phyloP scores from a whole-genome alignment of 1,284 basidiomycete genomes.

The Ustanciosporium gigantosporum region DNA sequence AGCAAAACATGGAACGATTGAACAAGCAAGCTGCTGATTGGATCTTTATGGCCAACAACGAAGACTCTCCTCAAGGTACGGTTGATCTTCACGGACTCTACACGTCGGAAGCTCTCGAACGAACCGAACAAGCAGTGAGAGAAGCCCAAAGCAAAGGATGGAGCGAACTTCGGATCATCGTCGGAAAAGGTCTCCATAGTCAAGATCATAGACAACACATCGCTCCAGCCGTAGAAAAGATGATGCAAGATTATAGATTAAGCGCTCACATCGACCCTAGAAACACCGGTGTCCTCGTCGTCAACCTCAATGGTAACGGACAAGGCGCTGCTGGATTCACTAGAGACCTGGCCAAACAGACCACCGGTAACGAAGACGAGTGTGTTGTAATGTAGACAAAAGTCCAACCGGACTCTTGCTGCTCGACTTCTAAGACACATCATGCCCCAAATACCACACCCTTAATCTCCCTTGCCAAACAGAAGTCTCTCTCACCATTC shows the following conservation, averaged over 20 bases:
- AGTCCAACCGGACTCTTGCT: no score
- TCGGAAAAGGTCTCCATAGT: constrained; percentile 84
- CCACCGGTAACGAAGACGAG: constrained; percentile 51
- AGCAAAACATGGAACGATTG: constrained; percentile 76
- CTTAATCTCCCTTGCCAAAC: no score
- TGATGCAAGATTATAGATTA: constrained; percentile 81
- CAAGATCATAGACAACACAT: constrained; percentile 79
- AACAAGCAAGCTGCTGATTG: constrained; percentile 84
- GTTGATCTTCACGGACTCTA: constrained; percentile 82
- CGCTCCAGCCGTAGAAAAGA: constrained; percentile 86
- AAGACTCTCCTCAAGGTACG: constrained; percentile 47
- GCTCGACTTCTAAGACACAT: no score
- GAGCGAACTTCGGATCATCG: constrained; percentile 78
- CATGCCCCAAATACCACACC: no score
- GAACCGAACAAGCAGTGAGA: constrained; percentile 67
- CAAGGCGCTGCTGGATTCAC: constrained; percentile 55
- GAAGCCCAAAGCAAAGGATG: constrained; percentile 72
- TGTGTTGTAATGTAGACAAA: constrained; percentile 28
- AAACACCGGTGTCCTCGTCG: constrained; percentile 84
- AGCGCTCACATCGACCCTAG: constrained; percentile 77
- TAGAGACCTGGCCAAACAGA: constrained; percentile 49
- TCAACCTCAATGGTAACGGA: constrained; percentile 69
- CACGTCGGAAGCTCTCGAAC: constrained; percentile 73
- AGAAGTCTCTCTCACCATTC: no score
- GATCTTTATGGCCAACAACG: constrained; percentile 70